Evolutionary conservation across 805 yeast species (phyloP).

Genomic region (Wickerhamomyces rabaulensis): DNA sequence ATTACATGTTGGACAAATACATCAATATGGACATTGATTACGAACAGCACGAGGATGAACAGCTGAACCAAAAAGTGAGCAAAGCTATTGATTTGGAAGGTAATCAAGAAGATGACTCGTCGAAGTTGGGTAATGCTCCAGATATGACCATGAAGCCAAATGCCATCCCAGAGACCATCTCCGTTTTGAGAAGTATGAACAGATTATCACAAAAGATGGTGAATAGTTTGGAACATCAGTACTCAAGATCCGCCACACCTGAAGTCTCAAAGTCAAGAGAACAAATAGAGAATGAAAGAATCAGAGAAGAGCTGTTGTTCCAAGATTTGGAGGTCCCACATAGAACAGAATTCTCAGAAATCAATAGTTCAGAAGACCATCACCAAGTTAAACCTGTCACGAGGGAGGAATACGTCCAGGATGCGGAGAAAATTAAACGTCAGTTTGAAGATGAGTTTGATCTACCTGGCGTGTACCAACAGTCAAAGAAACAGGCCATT

Average conservation of each 20-base stretch:
- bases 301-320: constrained; percentile 41
- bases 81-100: constrained; percentile 76
- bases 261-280: constrained; percentile 31
- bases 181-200: constrained; percentile 84
- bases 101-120: constrained; percentile 76
- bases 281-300: constrained; percentile 30
- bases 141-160: constrained; percentile 79
- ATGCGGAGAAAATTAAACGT: constrained; percentile 16
- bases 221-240: constrained; percentile 41
- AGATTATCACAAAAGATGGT: constrained; percentile 80
- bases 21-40: constrained; percentile 63
- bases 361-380: constrained; percentile 17
- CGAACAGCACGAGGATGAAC: constrained; percentile 38
- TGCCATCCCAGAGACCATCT: constrained; percentile 61
- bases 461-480: constrained; percentile 22
- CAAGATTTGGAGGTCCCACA: constrained; percentile 46
- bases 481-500: constrained; percentile 27
- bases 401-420: constrained; percentile 18
- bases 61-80: constrained; percentile 44
- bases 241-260: constrained; percentile 30
- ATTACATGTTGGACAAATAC: constrained; percentile 79
- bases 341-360: constrained; percentile 47
- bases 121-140: constrained; percentile 71
- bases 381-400: constrained; percentile 13
- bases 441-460: constrained; percentile 20